phyloP scores from a whole-genome alignment of 495 filamentous ascomycete species.

The Hypoxylon intermedium region DNA sequence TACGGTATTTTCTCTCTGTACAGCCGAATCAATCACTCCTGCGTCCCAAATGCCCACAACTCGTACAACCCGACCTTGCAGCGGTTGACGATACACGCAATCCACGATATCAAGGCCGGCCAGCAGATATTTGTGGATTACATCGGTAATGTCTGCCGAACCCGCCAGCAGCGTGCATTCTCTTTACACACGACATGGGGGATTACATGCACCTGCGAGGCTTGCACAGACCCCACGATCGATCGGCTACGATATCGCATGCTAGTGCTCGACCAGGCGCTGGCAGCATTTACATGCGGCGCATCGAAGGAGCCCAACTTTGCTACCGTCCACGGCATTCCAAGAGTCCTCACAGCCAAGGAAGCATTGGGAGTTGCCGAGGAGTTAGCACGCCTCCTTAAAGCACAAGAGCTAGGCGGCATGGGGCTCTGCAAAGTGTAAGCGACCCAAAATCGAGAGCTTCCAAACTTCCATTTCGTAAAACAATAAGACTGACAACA shows the following conservation, averaged over 20 bases:
- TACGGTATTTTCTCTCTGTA: constrained; percentile 24
- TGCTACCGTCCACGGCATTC: constrained; percentile 1
- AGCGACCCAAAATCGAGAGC: neutral
- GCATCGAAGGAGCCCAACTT: constrained; percentile 5
- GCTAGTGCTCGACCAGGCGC: constrained; percentile 19
- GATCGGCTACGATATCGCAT: constrained; percentile 21
- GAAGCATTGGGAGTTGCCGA: constrained; percentile 21
- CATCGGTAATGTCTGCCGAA: constrained; percentile 33
- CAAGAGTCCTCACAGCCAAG: neutral
- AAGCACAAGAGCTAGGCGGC: constrained; percentile 11
- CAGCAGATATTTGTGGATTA: constrained; percentile 54
- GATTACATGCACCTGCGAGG: constrained; percentile 16
- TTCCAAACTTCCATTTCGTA: neutral
- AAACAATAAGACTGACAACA: neutral
- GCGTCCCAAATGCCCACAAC: constrained; percentile 51
- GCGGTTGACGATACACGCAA: constrained; percentile 49
- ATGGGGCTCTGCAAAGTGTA: constrained; percentile 26
- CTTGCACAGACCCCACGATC: constrained; percentile 17
- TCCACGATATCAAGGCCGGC: constrained; percentile 48
- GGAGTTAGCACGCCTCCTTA: constrained; percentile 20
- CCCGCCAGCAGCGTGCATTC: constrained; percentile 21
- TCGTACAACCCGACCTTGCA: constrained; percentile 47
- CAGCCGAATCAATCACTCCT: constrained; percentile 51
- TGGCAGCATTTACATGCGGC: constrained; percentile 24
- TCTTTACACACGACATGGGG: constrained; percentile 12